phyloP scores from a whole-genome alignment of 1,284 basidiomycete genomes.

The Leccinum subrobustum region DNA sequence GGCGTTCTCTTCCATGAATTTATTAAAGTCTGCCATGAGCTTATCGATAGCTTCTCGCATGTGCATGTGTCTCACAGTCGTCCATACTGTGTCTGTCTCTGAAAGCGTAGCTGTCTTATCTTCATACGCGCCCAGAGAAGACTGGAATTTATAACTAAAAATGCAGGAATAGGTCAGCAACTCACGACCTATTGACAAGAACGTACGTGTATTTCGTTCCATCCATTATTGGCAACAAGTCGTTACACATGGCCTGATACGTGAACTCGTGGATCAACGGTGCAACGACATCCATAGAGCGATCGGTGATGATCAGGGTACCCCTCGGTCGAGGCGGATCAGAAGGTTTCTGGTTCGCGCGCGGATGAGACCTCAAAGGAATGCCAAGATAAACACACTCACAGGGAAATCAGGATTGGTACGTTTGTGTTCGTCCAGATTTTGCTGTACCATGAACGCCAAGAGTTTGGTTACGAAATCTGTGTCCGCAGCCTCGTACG shows the following conservation, averaged over 20 bases:
- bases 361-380: constrained; percentile 5
- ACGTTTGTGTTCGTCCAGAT: constrained; percentile 84
- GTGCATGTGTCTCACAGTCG: constrained; percentile 91
- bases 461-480: constrained; percentile 77
- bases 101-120: constrained; percentile 84
- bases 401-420: constrained; percentile 86
- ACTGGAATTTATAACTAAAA: constrained; percentile 83
- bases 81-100: constrained; percentile 91
- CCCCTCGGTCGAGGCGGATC: constrained; percentile 73
- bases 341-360: constrained; percentile 50
- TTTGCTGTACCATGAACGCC: constrained; percentile 79
- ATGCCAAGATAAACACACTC: constrained; percentile 21
- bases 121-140: constrained; percentile 78
- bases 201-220: constrained; percentile 84
- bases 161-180: constrained; percentile 1
- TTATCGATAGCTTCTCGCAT: constrained; percentile 99
- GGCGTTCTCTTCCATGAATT: constrained; percentile 90
- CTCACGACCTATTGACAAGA: neutral
- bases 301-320: constrained; percentile 91
- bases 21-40: constrained; percentile 92
- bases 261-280: constrained; percentile 98
- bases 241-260: constrained; percentile 98
- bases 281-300: constrained; percentile 90
- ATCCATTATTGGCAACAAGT: constrained; percentile 85
- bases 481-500: constrained; percentile 62